These are phyloP conservation scores for Puccinia hordei DNA, from an alignment of 1,284 basidiomycete species.

Conservation along the genomic window DNA sequence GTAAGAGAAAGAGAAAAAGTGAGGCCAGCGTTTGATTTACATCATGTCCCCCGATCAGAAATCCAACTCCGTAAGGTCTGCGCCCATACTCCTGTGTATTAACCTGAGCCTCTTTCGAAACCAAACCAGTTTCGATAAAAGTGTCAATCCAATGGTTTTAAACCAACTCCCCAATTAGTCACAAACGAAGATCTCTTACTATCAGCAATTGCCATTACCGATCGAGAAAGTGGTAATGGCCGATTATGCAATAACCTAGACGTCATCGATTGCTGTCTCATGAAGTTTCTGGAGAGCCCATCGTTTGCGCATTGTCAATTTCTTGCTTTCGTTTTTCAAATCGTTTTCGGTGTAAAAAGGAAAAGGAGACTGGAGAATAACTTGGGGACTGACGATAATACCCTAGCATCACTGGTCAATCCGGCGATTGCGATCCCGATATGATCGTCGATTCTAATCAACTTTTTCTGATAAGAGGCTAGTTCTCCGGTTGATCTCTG, in stretches of 20 bases:
- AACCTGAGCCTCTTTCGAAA: slow-evolving; percentile 80
- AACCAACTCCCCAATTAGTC: neutral
- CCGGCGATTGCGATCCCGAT: slow-evolving; percentile 98
- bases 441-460: slow-evolving; percentile 99
- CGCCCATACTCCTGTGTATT: slow-evolving; percentile 99
- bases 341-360: neutral
- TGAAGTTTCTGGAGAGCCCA: slow-evolving; percentile 75
- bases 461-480: slow-evolving; percentile 98
- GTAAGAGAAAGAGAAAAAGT: neutral
- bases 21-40: slow-evolving; percentile 57
- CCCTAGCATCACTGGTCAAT: slow-evolving; percentile 94
- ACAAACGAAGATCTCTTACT: slow-evolving; percentile 65
- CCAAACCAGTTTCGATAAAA: slow-evolving; percentile 58
- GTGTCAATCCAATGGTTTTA: neutral
- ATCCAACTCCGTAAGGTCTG: slow-evolving; percentile 96
- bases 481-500: slow-evolving; percentile 98
- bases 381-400: slow-evolving; percentile 72
- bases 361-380: neutral
- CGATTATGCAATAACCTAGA: slow-evolving; percentile 93
- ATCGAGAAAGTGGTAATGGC: slow-evolving; percentile 86
- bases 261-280: slow-evolving; percentile 97
- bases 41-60: slow-evolving; percentile 95
- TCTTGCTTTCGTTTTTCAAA: neutral
- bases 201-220: slow-evolving; percentile 91
- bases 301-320: neutral